Percentiles rank a stretch among this genome's conserved stretches.
These are phyloP conservation scores for Mycena leptocephala DNA, from an alignment of 768 basidiomycete genomes.

Conservation along the genomic window DNA sequence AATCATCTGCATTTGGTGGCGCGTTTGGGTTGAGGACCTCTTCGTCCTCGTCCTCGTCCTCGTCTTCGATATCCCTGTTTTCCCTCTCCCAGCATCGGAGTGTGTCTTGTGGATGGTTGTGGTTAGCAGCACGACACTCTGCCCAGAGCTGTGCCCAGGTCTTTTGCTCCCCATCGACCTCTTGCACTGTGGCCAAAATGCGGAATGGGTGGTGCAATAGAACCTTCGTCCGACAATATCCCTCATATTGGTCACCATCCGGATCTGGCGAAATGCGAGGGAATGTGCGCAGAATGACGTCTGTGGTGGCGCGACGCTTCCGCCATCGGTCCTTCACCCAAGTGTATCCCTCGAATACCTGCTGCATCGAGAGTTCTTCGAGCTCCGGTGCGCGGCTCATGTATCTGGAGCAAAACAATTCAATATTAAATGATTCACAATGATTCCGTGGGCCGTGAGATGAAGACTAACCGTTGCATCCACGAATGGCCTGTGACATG, in stretches of 20 bases:
- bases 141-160: slow-evolving; percentile 2
- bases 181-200: not conserved
- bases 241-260: slow-evolving; percentile 31
- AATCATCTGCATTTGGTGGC: not conserved
- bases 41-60: slow-evolving; percentile 15
- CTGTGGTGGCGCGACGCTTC: too few species aligned
- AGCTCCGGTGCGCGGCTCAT: not conserved
- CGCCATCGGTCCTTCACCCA: too few species aligned
- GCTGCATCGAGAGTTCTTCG: slow-evolving; percentile 1
- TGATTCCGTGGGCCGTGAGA: too few species aligned
- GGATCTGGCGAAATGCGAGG: slow-evolving; percentile 38
- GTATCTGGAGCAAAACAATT: too few species aligned
- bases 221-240: slow-evolving; percentile 1
- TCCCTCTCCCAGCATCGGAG: not conserved
- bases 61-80: not conserved
- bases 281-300: too few species aligned
- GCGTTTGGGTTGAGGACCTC: not conserved
- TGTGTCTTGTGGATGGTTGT: not conserved
- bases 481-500: slow-evolving; percentile 21
- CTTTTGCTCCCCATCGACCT: not conserved
- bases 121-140: not conserved
- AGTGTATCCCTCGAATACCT: slow-evolving; percentile 1
- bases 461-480: slow-evolving; percentile 14
- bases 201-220: slow-evolving; percentile 17
- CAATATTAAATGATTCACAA: too few species aligned